phyloP scores from a whole-genome alignment of 2,329 filamentous ascomycete genomes.

The Penicillium sp. region DNA sequence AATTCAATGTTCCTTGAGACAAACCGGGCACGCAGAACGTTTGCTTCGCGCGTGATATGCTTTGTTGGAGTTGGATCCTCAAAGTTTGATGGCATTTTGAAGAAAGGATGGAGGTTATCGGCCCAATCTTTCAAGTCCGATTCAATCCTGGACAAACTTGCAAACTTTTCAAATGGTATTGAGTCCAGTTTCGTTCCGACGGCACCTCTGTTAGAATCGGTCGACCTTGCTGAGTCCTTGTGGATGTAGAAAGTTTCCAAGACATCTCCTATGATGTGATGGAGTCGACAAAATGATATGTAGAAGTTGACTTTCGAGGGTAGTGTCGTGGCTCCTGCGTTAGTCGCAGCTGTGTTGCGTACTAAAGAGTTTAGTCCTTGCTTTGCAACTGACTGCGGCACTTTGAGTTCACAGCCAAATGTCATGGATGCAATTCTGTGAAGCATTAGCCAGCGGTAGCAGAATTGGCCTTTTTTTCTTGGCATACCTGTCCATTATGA shows the following conservation, averaged over 20 bases:
- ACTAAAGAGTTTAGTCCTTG: background rate
- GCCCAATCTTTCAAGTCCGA: slow-evolving; percentile 1
- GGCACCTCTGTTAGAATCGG: background rate
- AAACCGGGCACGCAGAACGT: slow-evolving; percentile 4
- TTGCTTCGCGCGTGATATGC: slow-evolving; percentile 6
- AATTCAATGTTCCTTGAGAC: background rate
- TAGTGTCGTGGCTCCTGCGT: background rate
- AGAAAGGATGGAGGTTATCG: slow-evolving; percentile 1
- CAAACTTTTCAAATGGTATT: background rate
- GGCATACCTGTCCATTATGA: slow-evolving; percentile 8
- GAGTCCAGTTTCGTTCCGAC: background rate
- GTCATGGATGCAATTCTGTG: slow-evolving; percentile 4
- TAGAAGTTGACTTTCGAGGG: slow-evolving; percentile 7
- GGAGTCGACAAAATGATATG: slow-evolving; percentile 6
- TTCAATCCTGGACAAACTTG: slow-evolving; percentile 3
- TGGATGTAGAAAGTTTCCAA: slow-evolving; percentile 7
- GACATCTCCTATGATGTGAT: slow-evolving; percentile 6
- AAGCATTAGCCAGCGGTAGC: background rate
- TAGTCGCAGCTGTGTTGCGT: background rate
- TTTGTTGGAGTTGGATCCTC: slow-evolving; percentile 6
- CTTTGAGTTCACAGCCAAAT: slow-evolving; percentile 3
- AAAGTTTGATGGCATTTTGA: background rate
- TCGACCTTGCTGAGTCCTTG: background rate
- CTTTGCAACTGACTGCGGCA: slow-evolving; percentile 5
- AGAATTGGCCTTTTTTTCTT: background rate